Evolutionary conservation across 169 alveolate genomes (phyloP).

Genomic region (Cryptosporidium ryanae): DNA sequence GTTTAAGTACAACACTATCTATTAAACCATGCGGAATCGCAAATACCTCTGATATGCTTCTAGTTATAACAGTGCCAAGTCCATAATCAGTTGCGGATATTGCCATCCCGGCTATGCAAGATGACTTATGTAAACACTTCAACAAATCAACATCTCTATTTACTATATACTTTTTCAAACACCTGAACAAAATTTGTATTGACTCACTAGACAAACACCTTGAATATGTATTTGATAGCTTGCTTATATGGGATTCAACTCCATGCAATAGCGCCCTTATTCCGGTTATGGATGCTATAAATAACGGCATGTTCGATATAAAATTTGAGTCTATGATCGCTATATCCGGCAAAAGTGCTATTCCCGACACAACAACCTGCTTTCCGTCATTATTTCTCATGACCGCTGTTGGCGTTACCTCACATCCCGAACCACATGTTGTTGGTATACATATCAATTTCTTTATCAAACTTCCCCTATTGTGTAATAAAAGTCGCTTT

Average conservation of each 20-base stretch:
- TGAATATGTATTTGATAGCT: constrained; percentile 34
- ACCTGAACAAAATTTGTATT: constrained; percentile 1
- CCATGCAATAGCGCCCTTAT: constrained; percentile 63
- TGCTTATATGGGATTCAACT: constrained; percentile 49
- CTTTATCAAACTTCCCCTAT: constrained; percentile 56
- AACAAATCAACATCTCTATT: neutral
- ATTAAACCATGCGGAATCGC: constrained; percentile 64
- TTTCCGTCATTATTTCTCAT: constrained; percentile 70
- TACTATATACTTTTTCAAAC: neutral
- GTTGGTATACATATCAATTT: constrained; percentile 65
- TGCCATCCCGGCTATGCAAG: constrained; percentile 66
- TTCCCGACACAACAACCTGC: constrained; percentile 57
- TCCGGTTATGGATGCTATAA: constrained; percentile 66
- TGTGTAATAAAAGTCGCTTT: constrained; percentile 32
- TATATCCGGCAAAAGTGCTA: constrained; percentile 71
- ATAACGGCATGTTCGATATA: constrained; percentile 37
- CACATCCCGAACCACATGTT: constrained; percentile 72
- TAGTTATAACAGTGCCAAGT: constrained; percentile 51
- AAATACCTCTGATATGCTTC: constrained; percentile 69
- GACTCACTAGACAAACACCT: constrained; percentile 48
- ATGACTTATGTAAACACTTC: constrained; percentile 48
- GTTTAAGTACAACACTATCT: constrained; percentile 48
- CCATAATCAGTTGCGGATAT: constrained; percentile 67
- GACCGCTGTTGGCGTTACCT: constrained; percentile 64
- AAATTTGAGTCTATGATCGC: constrained; percentile 52